phyloP scores from a whole-genome alignment of 2,329 filamentous ascomycete genomes.

The Fusarium duplospermum region DNA sequence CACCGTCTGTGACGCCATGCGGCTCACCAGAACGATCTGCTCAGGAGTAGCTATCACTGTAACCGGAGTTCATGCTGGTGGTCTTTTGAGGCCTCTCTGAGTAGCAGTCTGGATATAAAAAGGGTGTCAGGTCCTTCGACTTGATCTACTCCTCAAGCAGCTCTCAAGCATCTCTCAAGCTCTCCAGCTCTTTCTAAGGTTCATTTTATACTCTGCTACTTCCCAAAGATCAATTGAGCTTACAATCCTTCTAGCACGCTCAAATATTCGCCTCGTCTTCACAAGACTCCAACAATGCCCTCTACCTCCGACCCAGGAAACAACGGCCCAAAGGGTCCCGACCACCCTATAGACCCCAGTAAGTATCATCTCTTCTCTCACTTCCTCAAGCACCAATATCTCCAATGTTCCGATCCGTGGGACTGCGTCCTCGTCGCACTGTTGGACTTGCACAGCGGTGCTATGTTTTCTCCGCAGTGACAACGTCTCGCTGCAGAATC shows the following conservation, averaged over 20 bases:
- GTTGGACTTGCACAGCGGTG: constrained; percentile 13
- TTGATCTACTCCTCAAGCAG: not conserved
- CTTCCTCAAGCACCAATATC: not conserved
- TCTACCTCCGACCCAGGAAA: constrained; percentile 15
- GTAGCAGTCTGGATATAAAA: constrained; percentile 9
- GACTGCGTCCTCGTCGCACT: not conserved
- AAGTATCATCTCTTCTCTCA: not conserved
- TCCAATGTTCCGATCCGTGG: not conserved
- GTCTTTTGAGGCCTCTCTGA: not conserved
- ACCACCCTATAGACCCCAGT: constrained; percentile 28
- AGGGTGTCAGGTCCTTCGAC: not conserved
- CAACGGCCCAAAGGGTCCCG: constrained; percentile 1
- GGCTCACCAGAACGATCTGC: not conserved
- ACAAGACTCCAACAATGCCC: constrained; percentile 20
- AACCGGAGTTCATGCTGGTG: not conserved
- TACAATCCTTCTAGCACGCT: not conserved
- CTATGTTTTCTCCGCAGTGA: constrained; percentile 20
- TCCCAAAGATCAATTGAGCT: not conserved
- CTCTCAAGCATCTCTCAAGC: not conserved
- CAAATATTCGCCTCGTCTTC: not conserved
- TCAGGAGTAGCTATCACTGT: not conserved
- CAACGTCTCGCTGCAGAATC: constrained; percentile 12
- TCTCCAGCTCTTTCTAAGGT: not conserved
- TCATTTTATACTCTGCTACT: not conserved
- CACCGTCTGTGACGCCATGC: constrained; percentile 23